A percentile compares a stretch with the other conserved stretches of the same genome.
Evolutionary conservation across 1,284 basidiomycete species (phyloP).

Genomic region (Cryptococcus maquisensis): DNA sequence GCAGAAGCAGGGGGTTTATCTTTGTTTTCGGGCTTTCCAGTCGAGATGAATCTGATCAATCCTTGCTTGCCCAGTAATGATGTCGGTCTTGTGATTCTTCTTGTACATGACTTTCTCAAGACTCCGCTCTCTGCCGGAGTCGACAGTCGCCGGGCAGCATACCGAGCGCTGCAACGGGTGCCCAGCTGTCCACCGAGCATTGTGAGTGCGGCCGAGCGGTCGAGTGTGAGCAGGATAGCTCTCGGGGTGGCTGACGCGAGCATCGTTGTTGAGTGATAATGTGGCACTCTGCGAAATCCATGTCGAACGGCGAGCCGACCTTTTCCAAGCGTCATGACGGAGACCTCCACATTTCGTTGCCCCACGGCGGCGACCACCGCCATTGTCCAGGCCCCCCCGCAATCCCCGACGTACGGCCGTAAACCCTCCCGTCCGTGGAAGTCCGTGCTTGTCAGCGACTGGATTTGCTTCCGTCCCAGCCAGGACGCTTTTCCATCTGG

Average conservation of each 20-base stretch:
- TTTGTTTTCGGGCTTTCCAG: slow-evolving; percentile 2
- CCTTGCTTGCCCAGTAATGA: neutral
- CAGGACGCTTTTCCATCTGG: too few species aligned
- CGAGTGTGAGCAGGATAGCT: neutral
- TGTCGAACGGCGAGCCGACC: too few species aligned
- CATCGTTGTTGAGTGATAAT: neutral
- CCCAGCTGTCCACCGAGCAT: neutral
- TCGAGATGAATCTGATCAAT: neutral
- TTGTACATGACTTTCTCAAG: neutral
- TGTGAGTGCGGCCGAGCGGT: neutral
- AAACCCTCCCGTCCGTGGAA: too few species aligned
- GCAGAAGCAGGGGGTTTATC: neutral
- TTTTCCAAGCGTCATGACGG: too few species aligned
- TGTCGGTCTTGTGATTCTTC: neutral
- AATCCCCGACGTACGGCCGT: too few species aligned
- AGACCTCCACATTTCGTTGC: too few species aligned
- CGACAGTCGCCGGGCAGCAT: slow-evolving; percentile 13
- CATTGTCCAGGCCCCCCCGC: too few species aligned
- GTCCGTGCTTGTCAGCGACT: too few species aligned
- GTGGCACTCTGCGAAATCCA: neutral
- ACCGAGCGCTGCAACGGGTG: neutral
- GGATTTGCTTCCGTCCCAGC: too few species aligned
- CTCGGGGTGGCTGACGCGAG: neutral
- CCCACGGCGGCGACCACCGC: too few species aligned
- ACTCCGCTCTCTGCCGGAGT: neutral